Conservation (phyloP, 305 asterid species). For the Fraxinus floribunda region DNA sequence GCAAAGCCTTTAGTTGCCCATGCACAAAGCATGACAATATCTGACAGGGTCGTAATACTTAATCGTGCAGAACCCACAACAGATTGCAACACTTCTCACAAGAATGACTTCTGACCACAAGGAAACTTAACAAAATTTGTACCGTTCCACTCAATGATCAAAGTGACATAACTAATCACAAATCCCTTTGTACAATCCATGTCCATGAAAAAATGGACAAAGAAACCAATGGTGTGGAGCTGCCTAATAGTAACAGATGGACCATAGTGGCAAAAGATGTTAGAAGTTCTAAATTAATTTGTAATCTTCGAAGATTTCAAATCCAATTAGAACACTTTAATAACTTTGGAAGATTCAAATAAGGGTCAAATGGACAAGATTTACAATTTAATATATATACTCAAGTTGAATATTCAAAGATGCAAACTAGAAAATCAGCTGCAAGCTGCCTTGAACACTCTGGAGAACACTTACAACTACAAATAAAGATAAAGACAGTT, state of each 20-base stretch:
- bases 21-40: not conserved
- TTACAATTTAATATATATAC: not conserved
- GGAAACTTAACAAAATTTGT: not conserved
- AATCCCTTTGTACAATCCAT: not conserved
- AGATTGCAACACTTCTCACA: slow-evolving; percentile 3
- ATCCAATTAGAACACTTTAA: not conserved
- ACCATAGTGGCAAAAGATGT: not conserved
- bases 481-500: not conserved
- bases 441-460: not conserved
- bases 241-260: not conserved
- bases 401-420: not conserved
- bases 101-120: not conserved
- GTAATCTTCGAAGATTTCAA: not conserved
- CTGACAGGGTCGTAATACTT: not conserved
- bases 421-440: not conserved
- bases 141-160: not conserved
- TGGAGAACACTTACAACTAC: not conserved
- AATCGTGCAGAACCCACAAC: not conserved
- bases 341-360: not conserved
- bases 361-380: not conserved
- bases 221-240: not conserved
- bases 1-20: slow-evolving; percentile 8
- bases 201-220: not conserved
- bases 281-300: not conserved
- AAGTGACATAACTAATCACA: not conserved